Conservation (phyloP, 2,329 filamentous ascomycete genomes). For the Pseudogymnoascus sp. region DNA sequence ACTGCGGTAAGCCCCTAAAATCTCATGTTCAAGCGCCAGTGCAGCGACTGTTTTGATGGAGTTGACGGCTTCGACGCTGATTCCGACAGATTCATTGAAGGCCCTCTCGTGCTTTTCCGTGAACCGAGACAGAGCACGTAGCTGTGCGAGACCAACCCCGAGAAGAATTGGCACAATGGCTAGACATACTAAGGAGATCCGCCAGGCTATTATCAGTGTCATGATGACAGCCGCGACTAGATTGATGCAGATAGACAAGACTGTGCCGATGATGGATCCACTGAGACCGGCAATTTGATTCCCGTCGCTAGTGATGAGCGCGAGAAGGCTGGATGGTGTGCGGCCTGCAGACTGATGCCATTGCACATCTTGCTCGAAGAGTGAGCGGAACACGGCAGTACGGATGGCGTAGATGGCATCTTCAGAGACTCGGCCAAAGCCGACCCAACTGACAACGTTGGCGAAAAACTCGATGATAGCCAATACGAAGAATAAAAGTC, state of each 20-base stretch:
- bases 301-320: conserved; percentile 62
- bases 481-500: conserved; percentile 40
- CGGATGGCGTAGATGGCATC: conserved; percentile 57
- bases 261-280: conserved; percentile 60
- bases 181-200: conserved; percentile 63
- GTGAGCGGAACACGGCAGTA: conserved; percentile 53
- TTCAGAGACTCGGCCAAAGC: conserved; percentile 51
- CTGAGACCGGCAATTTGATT: conserved; percentile 60
- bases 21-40: conserved; percentile 49
- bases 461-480: conserved; percentile 53
- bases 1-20: conserved; percentile 38
- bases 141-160: conserved; percentile 60
- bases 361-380: conserved; percentile 58
- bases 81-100: conserved; percentile 53
- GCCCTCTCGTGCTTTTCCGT: conserved; percentile 57
- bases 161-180: conserved; percentile 61
- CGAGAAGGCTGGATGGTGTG: conserved; percentile 53
- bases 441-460: conserved; percentile 50
- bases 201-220: conserved; percentile 66
- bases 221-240: conserved; percentile 60
- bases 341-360: conserved; percentile 64
- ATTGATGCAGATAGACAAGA: conserved; percentile 61
- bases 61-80: conserved; percentile 52
- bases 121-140: conserved; percentile 54
- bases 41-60: conserved; percentile 52